Conservation (phyloP, 257 asterid species). For the Ilex asprella region DNA sequence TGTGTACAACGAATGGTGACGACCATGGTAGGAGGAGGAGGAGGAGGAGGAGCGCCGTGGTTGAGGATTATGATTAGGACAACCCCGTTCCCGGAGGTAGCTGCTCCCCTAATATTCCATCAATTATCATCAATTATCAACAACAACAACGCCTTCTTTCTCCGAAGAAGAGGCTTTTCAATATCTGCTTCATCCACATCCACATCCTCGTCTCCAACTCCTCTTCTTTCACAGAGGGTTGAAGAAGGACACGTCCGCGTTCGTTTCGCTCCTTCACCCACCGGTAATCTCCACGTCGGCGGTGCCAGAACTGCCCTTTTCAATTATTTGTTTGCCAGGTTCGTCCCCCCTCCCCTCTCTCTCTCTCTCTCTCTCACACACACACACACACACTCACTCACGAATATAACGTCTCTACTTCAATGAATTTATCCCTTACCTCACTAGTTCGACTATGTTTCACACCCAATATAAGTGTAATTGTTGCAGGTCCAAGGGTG, state of each 20-base stretch:
- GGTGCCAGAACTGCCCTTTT: conserved; percentile 98
- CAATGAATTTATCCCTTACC: neutral
- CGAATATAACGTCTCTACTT: neutral
- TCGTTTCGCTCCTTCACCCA: conserved; percentile 97
- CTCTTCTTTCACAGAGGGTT: neutral
- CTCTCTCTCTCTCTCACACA: neutral
- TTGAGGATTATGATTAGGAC: conserved; percentile 29
- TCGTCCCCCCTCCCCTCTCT: neutral
- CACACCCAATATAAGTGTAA: neutral
- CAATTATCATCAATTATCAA: neutral
- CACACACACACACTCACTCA: neutral
- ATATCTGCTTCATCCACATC: conserved; percentile 39
- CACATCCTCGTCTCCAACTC: conserved; percentile 15
- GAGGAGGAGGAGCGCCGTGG: conserved; percentile 27
- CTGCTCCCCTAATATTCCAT: conserved; percentile 15
- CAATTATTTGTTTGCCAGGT: conserved; percentile 70
- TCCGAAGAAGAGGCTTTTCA: conserved; percentile 27
- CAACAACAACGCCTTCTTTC: conserved; percentile 5
- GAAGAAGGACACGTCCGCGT: conserved; percentile 48
- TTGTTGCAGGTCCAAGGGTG: conserved; percentile 66
- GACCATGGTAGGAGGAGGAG: conserved; percentile 12
- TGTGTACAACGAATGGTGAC: conserved; percentile 27
- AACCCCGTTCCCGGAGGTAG: conserved; percentile 25
- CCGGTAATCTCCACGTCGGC: conserved; percentile 96
- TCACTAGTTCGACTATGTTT: neutral